Evolutionary conservation across 2,329 filamentous ascomycete genomes (phyloP).

Genomic region (Aquanectria penicillioides): DNA sequence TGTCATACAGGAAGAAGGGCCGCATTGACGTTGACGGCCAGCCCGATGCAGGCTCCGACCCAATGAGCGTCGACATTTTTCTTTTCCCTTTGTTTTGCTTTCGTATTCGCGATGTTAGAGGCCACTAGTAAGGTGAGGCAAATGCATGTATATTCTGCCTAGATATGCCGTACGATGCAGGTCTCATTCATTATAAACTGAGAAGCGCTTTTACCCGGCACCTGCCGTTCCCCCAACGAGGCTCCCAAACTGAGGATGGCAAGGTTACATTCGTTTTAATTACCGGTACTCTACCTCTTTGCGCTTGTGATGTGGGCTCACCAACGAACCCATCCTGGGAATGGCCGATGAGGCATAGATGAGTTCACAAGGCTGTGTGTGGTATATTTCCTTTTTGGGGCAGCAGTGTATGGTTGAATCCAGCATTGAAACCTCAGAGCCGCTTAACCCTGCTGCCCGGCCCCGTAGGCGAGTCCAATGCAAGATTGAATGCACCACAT

Average conservation of each 20-base stretch:
- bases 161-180: neutral
- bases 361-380: no score
- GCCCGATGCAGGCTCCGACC: slow-evolving; percentile 9
- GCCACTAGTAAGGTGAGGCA: no score
- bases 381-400: no score
- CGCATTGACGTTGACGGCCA: slow-evolving; percentile 22
- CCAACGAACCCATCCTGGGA: neutral
- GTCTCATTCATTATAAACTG: neutral
- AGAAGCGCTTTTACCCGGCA: neutral
- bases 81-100: no score
- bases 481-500: no score
- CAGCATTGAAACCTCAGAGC: no score
- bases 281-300: neutral
- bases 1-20: slow-evolving; percentile 28
- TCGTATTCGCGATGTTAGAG: no score
- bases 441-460: no score
- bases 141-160: neutral
- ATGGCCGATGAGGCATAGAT: neutral
- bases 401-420: no score
- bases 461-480: no score
- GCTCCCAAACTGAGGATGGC: neutral
- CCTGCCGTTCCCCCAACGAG: no score
- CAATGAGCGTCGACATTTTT: neutral
- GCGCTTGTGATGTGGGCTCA: neutral
- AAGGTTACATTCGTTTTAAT: neutral